Percentiles rank a stretch among this genome's conserved stretches.
phyloP scores from a whole-genome alignment of 495 filamentous ascomycete species.

The Wilcoxina mikolae region DNA sequence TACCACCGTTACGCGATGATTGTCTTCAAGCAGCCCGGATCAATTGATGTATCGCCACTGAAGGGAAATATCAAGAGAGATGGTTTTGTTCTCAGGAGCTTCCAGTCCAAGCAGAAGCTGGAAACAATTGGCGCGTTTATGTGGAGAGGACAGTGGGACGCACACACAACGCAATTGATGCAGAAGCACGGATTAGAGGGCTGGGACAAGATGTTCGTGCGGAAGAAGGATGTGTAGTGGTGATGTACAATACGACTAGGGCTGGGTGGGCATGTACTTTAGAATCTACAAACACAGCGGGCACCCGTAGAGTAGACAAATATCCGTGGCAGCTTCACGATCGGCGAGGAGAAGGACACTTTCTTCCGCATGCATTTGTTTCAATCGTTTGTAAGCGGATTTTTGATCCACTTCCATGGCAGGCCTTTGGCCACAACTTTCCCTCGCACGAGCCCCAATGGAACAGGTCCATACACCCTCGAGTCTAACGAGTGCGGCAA shows the following conservation, averaged over 20 bases:
- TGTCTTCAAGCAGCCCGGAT: slow-evolving; percentile 59
- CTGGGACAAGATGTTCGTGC: slow-evolving; percentile 69
- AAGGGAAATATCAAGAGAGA: slow-evolving; percentile 41
- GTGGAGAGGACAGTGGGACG: slow-evolving; percentile 84
- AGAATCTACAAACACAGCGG: not conserved
- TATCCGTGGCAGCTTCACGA: not conserved
- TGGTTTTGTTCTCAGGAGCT: slow-evolving; percentile 53
- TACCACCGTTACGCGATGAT: slow-evolving; percentile 81
- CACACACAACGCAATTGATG: slow-evolving; percentile 74
- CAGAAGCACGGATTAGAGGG: slow-evolving; percentile 54
- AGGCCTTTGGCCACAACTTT: slow-evolving; percentile 40
- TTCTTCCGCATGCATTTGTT: too few relatives aligned
- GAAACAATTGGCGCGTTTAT: slow-evolving; percentile 65
- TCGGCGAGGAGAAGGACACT: too few relatives aligned
- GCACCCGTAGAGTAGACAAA: not conserved
- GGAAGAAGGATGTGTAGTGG: slow-evolving; percentile 17
- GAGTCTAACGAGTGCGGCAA: slow-evolving; percentile 70
- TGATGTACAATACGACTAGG: not conserved
- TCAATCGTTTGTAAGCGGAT: not conserved
- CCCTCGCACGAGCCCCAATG: slow-evolving; percentile 67
- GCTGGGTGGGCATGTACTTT: slow-evolving; percentile 1
- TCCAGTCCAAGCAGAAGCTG: slow-evolving; percentile 52
- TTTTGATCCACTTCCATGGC: slow-evolving; percentile 7
- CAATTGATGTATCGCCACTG: slow-evolving; percentile 46
- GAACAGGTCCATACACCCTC: slow-evolving; percentile 68